Base-by-base conservation (phyloP, 2,329 filamentous ascomycete species). In the Tothia fuscella region DNA sequence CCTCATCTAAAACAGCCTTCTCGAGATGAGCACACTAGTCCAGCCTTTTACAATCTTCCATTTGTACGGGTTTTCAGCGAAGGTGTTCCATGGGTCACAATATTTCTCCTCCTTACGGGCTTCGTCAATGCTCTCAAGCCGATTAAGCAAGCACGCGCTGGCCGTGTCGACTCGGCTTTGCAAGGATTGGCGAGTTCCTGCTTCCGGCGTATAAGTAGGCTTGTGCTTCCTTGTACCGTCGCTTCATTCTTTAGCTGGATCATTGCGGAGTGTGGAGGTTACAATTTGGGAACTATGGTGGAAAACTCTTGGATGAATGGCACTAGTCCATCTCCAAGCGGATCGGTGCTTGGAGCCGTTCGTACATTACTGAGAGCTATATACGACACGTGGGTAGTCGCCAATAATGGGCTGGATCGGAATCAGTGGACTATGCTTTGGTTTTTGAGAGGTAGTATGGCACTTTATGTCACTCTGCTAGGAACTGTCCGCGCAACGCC, bases 71-170 rank as follows among this genome's bases (percentile, higher is more conserved):
- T 73, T n/a, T 67, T 68, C 22, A 69, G 62, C 58, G 69, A 73
- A 51, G 70, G 70, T 33, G 64, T 68, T 17, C 64, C 72, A 22
- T 70, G 69, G 32, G 70, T 74, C 25, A 70, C 69, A 45, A 71
- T 72, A 53, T 74, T 74, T 48, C 67, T 68, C 38, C 71, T 74
- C 48, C 56, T 74, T 41, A 73, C 70, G 1, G 70, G 70, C 44
- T 73, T 72, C 47, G 70, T 74, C 17, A 72, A 69, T 52, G 69
- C 68, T 21, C 59, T 73, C 44, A 73, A 73, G 51, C 70, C 70
- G 2, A 55, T 73, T 12, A 69, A 68, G 51, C 64, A 68, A 33
- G 64, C 66, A 16, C 65, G 67, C 25, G 60, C 64, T 6, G 63
- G 65, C 30, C 65, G 72, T 48, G 48, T 54, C 21, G 49, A 59